Evolutionary conservation across 176 grass and related monocot species (phyloP), one percentile per base, ranked within the genome.

Genomic region (Cenchrus fungigraminus): DNA sequence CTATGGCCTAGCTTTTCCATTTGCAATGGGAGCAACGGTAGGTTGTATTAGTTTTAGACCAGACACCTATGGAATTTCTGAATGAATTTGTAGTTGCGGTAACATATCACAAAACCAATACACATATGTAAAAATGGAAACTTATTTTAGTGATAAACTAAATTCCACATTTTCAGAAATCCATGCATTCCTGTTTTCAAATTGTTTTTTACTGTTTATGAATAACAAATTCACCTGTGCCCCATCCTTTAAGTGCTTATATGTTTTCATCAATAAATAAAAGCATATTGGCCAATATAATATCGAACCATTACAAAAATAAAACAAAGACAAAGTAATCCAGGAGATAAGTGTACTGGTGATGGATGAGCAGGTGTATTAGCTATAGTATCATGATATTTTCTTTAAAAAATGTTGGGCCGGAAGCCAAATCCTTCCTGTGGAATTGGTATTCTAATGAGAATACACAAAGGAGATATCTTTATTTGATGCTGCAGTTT

Each of bases 11-110:
- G 75, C 90, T 95, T 59, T 87, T 55, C 82, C 82, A 53, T 92
- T 82, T 64, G 90, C 83, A 76, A 22, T 86, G 81, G 84, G 90
- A 79, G 65, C 90, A 79, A 79, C 22, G 91, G 97, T 98, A 90
- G 1, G 89, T 65, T 83, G 68, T 45, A 44, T 84, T 71, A 25
- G 13, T 89, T 84, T 78, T 45, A 9, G 64, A 22, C 44, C 31
- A 86, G 25, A 25, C 25, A 25, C 25, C 25, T 25, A 25, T 25
- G 25, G 25, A 25, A 25, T 25, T 25, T 25, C 25, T 25, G 25
- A 14, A 9, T 40, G 37, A 34, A 14, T 68, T 49, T 37, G 9
- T 66, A 43, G 15, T 44, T 44, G 32, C 68, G 22, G 17, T 45
- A 72, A 32, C 29, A 65, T 73, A 45, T 54, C 2, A 71, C 1